These are phyloP conservation scores for Macrolepiota albuminosa DNA, from an alignment of 768 basidiomycete species.

Conservation along the genomic window DNA sequence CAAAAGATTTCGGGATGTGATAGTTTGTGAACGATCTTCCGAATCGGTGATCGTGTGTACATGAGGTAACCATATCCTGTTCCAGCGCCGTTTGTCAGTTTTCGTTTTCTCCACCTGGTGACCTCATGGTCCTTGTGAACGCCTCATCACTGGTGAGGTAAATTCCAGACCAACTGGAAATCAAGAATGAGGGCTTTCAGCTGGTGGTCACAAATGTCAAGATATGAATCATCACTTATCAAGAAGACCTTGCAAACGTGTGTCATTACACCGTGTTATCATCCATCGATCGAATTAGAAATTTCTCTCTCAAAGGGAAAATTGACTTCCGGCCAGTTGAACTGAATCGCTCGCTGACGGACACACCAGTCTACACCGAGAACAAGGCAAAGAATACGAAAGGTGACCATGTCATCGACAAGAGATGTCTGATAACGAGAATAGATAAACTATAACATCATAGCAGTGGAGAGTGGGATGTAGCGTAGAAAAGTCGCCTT, in stretches of 20 bases:
- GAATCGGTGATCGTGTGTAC: background rate
- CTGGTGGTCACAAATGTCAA: background rate
- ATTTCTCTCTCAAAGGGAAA: background rate
- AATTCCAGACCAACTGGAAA: background rate
- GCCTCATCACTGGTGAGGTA: background rate
- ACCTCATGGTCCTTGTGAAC: background rate
- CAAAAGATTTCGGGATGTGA: background rate
- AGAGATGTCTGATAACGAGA: conserved; percentile 9
- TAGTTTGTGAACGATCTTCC: background rate
- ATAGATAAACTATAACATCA: background rate
- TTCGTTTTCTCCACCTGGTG: background rate
- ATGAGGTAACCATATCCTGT: background rate
- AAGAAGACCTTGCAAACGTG: background rate
- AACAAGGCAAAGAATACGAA: background rate
- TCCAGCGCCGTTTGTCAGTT: background rate
- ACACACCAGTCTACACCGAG: background rate
- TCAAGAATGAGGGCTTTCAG: background rate
- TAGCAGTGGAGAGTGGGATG: background rate
- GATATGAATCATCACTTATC: background rate
- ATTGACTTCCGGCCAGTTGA: background rate
- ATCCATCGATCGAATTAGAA: conserved; percentile 4
- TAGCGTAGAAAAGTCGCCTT: background rate
- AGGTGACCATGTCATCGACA: background rate
- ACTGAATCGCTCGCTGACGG: background rate
- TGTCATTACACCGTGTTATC: conserved; percentile 3